Percentiles rank a stretch among this genome's conserved stretches.
These are phyloP conservation scores for Barbarea vulgaris DNA, from an alignment of 345 rosid species.

Conservation along the genomic window DNA sequence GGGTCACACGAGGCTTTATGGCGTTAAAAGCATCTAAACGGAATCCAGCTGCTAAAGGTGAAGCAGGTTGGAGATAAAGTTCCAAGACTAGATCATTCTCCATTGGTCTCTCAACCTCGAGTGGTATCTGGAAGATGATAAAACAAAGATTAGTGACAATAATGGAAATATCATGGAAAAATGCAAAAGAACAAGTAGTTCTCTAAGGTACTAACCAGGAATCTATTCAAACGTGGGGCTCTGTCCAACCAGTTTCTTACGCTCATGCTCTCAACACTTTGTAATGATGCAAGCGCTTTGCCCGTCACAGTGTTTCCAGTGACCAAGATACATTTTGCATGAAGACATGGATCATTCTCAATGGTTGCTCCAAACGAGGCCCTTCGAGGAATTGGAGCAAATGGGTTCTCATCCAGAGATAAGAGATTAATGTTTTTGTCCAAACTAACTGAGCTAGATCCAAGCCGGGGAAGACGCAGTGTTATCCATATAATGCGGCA, in stretches of 20 bases:
- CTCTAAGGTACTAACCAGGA: conserved; percentile 61
- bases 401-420: conserved; percentile 86
- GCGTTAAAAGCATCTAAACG: conserved; percentile 83
- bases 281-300: conserved; percentile 43
- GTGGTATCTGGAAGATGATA: conserved; percentile 60
- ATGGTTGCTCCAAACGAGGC: conserved; percentile 83
- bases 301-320: conserved; percentile 66
- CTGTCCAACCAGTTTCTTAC: conserved; percentile 71
- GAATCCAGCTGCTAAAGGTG: conserved; percentile 80
- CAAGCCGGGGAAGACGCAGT: conserved; percentile 73
- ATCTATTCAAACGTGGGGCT: conserved; percentile 77
- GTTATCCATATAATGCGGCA: conserved; percentile 91
- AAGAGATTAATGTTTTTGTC: conserved; percentile 70
- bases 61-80: conserved; percentile 73
- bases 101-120: conserved; percentile 74
- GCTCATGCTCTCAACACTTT: conserved; percentile 58
- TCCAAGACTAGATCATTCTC: conserved; percentile 74
- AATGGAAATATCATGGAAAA: conserved; percentile 2
- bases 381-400: conserved; percentile 68
- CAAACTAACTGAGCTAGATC: conserved; percentile 80
- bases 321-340: conserved; percentile 78
- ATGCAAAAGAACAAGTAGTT: conserved; percentile 7
- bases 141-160: conserved; percentile 13
- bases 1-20: conserved; percentile 77
- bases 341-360: conserved; percentile 76